Evolutionary conservation across 2,329 filamentous ascomycete species (phyloP).

Genomic region (Fusarium decemcellulare): DNA sequence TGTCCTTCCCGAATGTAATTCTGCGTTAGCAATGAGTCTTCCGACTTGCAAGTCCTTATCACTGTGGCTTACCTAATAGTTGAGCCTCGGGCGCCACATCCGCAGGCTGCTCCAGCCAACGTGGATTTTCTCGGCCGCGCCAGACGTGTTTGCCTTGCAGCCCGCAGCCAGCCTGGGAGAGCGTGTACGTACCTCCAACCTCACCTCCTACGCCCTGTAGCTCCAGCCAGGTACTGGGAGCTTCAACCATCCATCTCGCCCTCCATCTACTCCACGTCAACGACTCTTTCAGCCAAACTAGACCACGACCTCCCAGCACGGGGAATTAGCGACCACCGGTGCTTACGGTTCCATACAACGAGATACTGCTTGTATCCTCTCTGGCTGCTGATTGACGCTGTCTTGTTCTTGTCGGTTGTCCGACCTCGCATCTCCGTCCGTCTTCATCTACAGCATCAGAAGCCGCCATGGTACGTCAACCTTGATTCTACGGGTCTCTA

Average conservation of each 20-base stretch:
- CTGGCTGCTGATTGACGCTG: slow-evolving; percentile 39
- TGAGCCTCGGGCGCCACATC: slow-evolving; percentile 35
- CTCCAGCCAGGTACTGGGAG: slow-evolving; percentile 37
- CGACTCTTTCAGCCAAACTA: slow-evolving; percentile 14
- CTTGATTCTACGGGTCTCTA: background rate
- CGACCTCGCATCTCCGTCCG: slow-evolving; percentile 39
- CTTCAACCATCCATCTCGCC: slow-evolving; percentile 41
- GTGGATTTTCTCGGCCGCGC: slow-evolving; percentile 52
- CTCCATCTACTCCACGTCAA: slow-evolving; percentile 37
- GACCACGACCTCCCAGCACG: slow-evolving; percentile 16
- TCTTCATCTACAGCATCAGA: slow-evolving; percentile 29
- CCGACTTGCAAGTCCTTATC: background rate
- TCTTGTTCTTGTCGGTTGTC: slow-evolving; percentile 26
- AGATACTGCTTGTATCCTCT: slow-evolving; percentile 3
- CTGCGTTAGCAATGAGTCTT: background rate
- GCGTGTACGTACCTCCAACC: slow-evolving; percentile 41
- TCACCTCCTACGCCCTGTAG: slow-evolving; percentile 36
- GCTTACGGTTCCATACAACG: background rate
- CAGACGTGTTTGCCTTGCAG: slow-evolving; percentile 61
- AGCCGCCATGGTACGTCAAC: slow-evolving; percentile 49
- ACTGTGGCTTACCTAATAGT: slow-evolving; percentile 8
- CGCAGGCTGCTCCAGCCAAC: slow-evolving; percentile 34
- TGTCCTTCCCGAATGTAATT: too few relatives aligned
- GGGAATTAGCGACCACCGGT: slow-evolving; percentile 22
- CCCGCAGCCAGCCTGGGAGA: slow-evolving; percentile 9